Conservation (phyloP, 768 basidiomycete species). For the Suillus decipiens region DNA sequence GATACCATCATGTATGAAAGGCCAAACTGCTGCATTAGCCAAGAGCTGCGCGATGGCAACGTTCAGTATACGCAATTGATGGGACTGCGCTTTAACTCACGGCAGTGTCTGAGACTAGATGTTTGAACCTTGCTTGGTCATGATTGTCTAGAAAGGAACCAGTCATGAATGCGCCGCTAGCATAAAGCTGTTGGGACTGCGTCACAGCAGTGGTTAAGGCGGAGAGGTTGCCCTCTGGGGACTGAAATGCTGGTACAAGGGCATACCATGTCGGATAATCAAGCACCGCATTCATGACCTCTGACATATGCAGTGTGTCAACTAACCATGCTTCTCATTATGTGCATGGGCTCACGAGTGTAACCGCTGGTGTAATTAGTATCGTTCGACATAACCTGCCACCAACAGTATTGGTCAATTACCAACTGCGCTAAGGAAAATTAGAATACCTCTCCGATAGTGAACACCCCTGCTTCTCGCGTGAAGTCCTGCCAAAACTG, state of each 20-base stretch:
- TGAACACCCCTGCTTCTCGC: conserved; percentile 49
- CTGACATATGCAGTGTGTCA: conserved; percentile 23
- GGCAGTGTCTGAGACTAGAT: conserved; percentile 42
- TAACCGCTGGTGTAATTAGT: conserved; percentile 41
- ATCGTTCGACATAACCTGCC: conserved; percentile 44
- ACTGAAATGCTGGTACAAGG: conserved; percentile 42
- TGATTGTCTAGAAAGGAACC: conserved; percentile 58
- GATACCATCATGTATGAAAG: conserved; percentile 52
- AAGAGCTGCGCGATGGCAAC: conserved; percentile 30
- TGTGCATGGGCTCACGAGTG: conserved; percentile 35
- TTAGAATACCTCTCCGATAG: conserved; percentile 51
- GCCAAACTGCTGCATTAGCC: conserved; percentile 51
- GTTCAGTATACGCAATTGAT: background rate
- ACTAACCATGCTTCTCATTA: background rate
- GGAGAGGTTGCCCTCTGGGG: conserved; percentile 35
- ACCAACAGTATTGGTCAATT: conserved; percentile 11
- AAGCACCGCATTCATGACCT: conserved; percentile 44
- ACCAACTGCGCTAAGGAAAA: conserved; percentile 48
- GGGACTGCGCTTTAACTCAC: conserved; percentile 27
- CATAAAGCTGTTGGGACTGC: conserved; percentile 38
- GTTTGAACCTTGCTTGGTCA: conserved; percentile 51
- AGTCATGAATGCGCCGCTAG: conserved; percentile 40
- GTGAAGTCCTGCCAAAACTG: conserved; percentile 58
- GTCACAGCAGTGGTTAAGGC: conserved; percentile 29
- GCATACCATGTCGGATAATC: conserved; percentile 53